Evolutionary conservation across 129 eudicot species (phyloP), one percentile per base, ranked within the genome.

Genomic region (Chrysanthemum makinoi): DNA sequence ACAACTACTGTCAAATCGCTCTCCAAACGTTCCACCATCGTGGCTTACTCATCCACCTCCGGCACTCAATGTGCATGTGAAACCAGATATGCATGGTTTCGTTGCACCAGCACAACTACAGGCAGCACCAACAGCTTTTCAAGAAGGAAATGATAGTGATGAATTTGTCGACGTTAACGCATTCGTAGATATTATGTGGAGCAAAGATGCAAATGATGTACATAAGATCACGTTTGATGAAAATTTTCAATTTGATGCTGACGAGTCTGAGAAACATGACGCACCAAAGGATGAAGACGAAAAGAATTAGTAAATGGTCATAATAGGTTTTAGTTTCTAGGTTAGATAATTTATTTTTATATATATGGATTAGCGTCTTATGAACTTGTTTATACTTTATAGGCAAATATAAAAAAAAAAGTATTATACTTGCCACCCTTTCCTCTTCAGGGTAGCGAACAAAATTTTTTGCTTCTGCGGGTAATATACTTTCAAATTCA

Each of bases 61-160:
- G 35, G 62, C 73, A 14, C 19, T 12, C 10, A 35, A 1, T 10
- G 64, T 53, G 52, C 63, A 69, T 30, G 73, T 11, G 30, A 52
- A 39, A 35, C 53, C 54, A 12, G 52, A 10, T 35, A 56, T 19
- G 75, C 20, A 12, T 55, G 8, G 20, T 16, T 15, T 39, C 46
- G 2, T 2, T 39, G 46, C 46, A 52, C 58, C 75, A 46, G 26
- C 44, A 28, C 66, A 2, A 22, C 75, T 22, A 2, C 55, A 55
- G 46, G 59, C 9, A 4, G 44, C 47, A 24, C 72, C 20, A 59
- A 50, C 47, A n/a, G 46, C 43, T 44, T 20, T 24, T 22, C 66
- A 71, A 71, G 75, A 71, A 46, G 22, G 26, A 13, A 16, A 50
- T 46, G 44, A 58, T 12, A 12, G 52, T 58, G 75, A 58, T 10